These are phyloP conservation scores for Bryum argenteum DNA, from an alignment of 225 moss, liverwort and hornwort species.

Conservation along the genomic window DNA sequence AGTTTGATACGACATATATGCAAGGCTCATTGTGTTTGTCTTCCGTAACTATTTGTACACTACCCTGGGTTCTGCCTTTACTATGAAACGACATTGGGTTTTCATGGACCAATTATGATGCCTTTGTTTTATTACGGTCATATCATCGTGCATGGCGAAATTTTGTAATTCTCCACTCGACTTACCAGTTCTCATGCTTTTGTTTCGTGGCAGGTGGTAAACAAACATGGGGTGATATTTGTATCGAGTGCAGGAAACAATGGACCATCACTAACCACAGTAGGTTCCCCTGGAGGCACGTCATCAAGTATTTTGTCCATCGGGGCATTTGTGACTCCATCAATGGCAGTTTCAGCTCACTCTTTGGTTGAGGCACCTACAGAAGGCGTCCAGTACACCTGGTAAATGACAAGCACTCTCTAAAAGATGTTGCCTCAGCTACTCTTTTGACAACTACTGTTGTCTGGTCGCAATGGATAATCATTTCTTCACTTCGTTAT, in stretches of 20 bases:
- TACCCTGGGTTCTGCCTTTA: not conserved
- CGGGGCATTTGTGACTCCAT: slow-evolving; percentile 94
- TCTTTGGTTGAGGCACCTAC: slow-evolving; percentile 83
- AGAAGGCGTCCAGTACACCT: slow-evolving; percentile 90
- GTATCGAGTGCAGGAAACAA: slow-evolving; percentile 97
- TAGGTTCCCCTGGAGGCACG: slow-evolving; percentile 93
- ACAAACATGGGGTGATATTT: slow-evolving; percentile 92
- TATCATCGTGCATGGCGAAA: slow-evolving; percentile 3
- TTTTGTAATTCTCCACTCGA: slow-evolving; percentile 8
- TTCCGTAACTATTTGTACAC: slow-evolving; percentile 9
- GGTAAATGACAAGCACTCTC: slow-evolving; percentile 47
- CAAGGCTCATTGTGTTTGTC: not conserved
- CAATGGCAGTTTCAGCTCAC: slow-evolving; percentile 91
- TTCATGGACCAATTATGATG: not conserved
- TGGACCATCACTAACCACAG: slow-evolving; percentile 94
- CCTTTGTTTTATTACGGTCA: slow-evolving; percentile 8
- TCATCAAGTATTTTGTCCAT: slow-evolving; percentile 87
- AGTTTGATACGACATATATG: slow-evolving; percentile 1
- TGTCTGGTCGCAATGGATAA: not conserved
- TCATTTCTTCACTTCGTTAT: slow-evolving; percentile 4
- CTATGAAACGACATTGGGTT: not conserved
- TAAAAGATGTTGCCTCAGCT: not conserved
- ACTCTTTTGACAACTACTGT: slow-evolving; percentile 13
- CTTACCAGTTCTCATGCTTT: slow-evolving; percentile 9
- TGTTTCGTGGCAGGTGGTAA: slow-evolving; percentile 66